Base-by-base conservation (phyloP, 805 yeast genomes). In the Lipomyces lipofer region DNA sequence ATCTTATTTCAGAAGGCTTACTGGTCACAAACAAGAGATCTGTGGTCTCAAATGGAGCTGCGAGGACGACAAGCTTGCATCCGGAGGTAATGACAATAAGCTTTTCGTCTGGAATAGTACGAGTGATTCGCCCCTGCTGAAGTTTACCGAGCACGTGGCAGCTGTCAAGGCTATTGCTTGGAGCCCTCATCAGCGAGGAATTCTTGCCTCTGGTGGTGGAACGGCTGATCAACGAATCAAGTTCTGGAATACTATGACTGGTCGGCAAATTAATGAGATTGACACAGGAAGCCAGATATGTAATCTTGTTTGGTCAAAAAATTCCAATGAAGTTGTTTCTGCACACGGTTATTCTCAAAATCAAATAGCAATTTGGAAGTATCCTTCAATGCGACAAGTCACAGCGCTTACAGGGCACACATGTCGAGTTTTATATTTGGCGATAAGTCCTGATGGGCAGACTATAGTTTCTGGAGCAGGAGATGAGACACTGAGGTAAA, bases 381-480 rank as follows among this genome's bases (percentile, higher is more conserved):
- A 88, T 67, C 95, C 94, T 19, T 81, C 86, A 13, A 82, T 94
- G 91, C 87, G 88, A 63, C 98, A 92, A 63, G 82, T 94, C 30
- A 97, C 97, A 0, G 88, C 91, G 21, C 78, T 94, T 51, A 88
- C 95, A 12, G 99, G 98, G 0, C 99, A 94, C 68, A 88, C 96
- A 1, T 88, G 86, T 67, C 78, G 99, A 58, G 98, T 94, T 10
- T 74, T 94, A 47, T 94, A 94, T 68, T 75, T 94, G 63, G 82
- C 96, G 3, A 76, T 92, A 73, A 86, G 96, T 17, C 96, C 97
- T 0, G 98, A 94, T 71, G 99, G 99, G 0, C 90, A 88, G 59
- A 90, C 97, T 0, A 86, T 94, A 12, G 99, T 92, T 2, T 91
- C 99, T 0, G 99, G 99, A 1, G 97, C 99, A 1, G 99, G 98